A percentile compares a stretch with the other conserved stretches of the same genome.
Conservation (phyloP, 352 stramenopile genomes). For the Pythium rishiriense region DNA sequence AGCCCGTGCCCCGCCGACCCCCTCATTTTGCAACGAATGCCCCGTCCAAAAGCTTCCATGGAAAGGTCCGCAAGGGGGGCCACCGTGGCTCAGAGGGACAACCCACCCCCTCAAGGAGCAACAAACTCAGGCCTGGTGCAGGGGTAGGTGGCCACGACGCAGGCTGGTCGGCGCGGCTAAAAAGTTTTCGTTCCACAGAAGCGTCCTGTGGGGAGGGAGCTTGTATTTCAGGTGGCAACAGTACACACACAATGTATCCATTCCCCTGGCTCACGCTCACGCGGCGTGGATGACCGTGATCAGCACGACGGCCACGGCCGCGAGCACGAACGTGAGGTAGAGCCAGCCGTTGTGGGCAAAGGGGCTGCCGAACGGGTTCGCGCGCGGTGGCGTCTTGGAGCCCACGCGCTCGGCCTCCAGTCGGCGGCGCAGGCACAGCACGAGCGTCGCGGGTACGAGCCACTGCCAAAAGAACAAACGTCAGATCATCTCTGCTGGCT, state of each 20-base stretch:
- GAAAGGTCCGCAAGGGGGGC: neutral
- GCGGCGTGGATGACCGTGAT: slow-evolving; percentile 75
- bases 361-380: slow-evolving; percentile 78
- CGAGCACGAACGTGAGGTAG: slow-evolving; percentile 65
- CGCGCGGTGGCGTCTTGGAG: slow-evolving; percentile 6
- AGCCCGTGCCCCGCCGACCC: too few relatives aligned
- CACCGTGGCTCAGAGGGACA: too few relatives aligned
- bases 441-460: slow-evolving; percentile 78
- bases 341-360: slow-evolving; percentile 69
- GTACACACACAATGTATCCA: slow-evolving; percentile 17
- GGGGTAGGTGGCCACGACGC: slow-evolving; percentile 11
- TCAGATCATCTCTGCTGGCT: too few relatives aligned
- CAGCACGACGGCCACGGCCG: slow-evolving; percentile 55
- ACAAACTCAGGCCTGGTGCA: slow-evolving; percentile 12
- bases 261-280: slow-evolving; percentile 23
- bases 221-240: slow-evolving; percentile 4
- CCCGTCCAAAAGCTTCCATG: neutral
- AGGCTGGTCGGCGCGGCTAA: slow-evolving; percentile 7
- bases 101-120: slow-evolving; percentile 12
- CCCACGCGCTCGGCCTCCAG: slow-evolving; percentile 36
- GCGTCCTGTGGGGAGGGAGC: neutral
- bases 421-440: slow-evolving; percentile 66
- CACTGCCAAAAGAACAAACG: slow-evolving; percentile 42
- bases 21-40: neutral
- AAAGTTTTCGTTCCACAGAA: slow-evolving; percentile 15